Base-by-base conservation (phyloP, 148 eudicot species). In the Amaranthus hypochondriacus region DNA sequence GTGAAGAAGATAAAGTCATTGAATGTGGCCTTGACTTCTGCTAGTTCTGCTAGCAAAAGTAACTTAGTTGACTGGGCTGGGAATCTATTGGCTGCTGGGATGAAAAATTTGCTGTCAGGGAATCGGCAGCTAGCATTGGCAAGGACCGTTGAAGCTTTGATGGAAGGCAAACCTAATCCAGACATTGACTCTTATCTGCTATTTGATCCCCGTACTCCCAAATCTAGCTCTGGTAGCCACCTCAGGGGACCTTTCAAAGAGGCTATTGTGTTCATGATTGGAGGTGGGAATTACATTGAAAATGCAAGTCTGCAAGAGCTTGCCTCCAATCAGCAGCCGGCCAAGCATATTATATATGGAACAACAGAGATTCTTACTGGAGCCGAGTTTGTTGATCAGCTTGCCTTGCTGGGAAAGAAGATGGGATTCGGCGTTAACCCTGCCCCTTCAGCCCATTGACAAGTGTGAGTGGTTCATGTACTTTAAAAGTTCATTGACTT, bases 201-300 rank as follows among this genome's bases (percentile, higher is more conserved):
- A 71, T 89, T 92, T 75, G 98, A 94, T 83, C 98, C 98, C 74
- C 96, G 98, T 62, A 90, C 98, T 79, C 96, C 98, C 9, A 94
- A 94, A 82, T 92, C 98, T 9, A 83, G 85, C 75, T 84, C 96
- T 68, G 91, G 90, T 47, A 81, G 86, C 83, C 97, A 91, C 84
- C 79, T 94, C 60, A 94, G 84, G 78, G 98, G 97, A 12, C 89
- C 97, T 6, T 94, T 89, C 66, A 94, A 94, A 82, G 98, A 94
- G 82, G 96, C 93, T 73, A 88, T 94, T 62, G 97, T 92, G n/a
- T 94, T 94, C 76, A 90, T 94, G 98, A 86, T 94, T 77, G 98
- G 98, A 51, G 98, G 98, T 73, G 98, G 98, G 56, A 94, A 94
- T 78, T 94, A 92, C 64, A 83, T 94, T 72, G 98, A 94, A 76